Evolutionary conservation across 116 monocot species (phyloP), one percentile per base, ranked within the genome.

Genomic region (Iris pallida): DNA sequence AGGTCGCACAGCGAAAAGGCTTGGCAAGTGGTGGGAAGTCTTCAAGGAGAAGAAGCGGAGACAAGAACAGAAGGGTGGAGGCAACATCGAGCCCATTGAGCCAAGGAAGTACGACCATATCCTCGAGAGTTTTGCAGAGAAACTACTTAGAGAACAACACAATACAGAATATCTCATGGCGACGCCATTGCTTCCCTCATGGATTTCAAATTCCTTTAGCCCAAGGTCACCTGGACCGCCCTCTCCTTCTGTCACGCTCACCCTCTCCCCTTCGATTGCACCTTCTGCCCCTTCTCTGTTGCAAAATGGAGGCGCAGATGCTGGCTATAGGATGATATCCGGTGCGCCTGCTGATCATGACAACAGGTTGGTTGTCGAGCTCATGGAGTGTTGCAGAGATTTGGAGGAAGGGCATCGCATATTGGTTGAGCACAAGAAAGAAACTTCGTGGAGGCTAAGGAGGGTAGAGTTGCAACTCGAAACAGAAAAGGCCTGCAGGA

Each of bases 391-490:
- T 47, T 86, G 89, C 73, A 71, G 75, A 52, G 95, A 91, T 16
- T 57, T 96, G 40, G 91, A 91, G 15, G 89, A 96, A 75, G 88
- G 88, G 42, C 80, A 91, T 42, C 69, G 76, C 16, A 86, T 92
- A 6, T 80, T 82, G 95, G 64, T 62, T 42, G 63, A 74, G 17
- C 86, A 91, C 55, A 83, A 73, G 82, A 91, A 87, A 74, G 92
- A 96, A 60, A 64, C 84, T 8, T 54, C 92, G 15, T 91, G 95
- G 95, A 73, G 84, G 71, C 75, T 96, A 57, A 73, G 74, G 79
- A 72, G 92, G 57, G 86, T 89, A 20, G 95, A 91, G 64, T 66
- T 89, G 74, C 89, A 96, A 75, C 72, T 91, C 47, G 95, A 96
- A 60, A 68, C 89, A 7, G 95, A 91, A 73, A 91, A 89, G 76